These are phyloP conservation scores for Pythium graminicola DNA, from an alignment of 352 stramenopile genomes.

Conservation along the genomic window DNA sequence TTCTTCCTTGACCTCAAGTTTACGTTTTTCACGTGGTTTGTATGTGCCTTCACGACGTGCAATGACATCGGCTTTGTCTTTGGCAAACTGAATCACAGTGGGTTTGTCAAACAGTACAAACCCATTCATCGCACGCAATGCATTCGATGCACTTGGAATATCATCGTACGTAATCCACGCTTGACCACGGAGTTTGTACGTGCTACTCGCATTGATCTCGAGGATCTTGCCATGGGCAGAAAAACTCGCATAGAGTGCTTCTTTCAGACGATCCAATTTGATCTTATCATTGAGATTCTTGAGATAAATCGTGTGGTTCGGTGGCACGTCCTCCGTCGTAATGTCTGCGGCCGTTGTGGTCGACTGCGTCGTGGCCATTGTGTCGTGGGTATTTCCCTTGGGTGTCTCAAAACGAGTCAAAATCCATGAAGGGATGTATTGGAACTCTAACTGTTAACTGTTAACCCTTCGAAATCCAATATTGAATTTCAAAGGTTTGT, in stretches of 20 bases:
- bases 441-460: conserved; percentile 6
- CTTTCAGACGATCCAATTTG: conserved; percentile 89
- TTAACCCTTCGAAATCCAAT: neutral
- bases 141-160: conserved; percentile 81
- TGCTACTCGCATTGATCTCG: conserved; percentile 84
- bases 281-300: conserved; percentile 95
- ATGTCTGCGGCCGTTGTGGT: conserved; percentile 5
- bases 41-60: conserved; percentile 62
- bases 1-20: conserved; percentile 50
- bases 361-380: neutral
- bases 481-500: neutral
- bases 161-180: conserved; percentile 92
- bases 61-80: conserved; percentile 81
- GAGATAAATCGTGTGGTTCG: conserved; percentile 91
- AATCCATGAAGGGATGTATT: conserved; percentile 3
- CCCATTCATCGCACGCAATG: conserved; percentile 82
- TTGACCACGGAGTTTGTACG: conserved; percentile 80
- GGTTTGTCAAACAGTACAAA: conserved; percentile 87
- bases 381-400: neutral
- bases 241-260: conserved; percentile 85
- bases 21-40: conserved; percentile 75
- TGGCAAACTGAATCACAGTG: conserved; percentile 73
- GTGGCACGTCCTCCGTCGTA: conserved; percentile 53
- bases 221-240: conserved; percentile 91
- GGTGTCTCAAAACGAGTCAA: conserved; percentile 15